These are phyloP conservation scores for Tephrocybe sp. DNA, from an alignment of 768 basidiomycete species.

Conservation along the genomic window DNA sequence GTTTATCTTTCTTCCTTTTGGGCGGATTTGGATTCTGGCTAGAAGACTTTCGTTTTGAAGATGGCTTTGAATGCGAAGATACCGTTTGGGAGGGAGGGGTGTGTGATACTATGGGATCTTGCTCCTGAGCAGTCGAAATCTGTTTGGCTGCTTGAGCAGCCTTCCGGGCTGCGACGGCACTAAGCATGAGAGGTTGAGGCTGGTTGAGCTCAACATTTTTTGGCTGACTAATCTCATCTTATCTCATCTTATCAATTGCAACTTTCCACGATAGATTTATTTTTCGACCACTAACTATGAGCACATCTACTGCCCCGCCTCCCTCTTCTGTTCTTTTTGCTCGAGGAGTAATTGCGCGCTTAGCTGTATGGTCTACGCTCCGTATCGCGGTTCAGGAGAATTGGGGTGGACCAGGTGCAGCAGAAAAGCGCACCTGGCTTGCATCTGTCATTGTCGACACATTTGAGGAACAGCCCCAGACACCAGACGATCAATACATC, in stretches of 20 bases:
- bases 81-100: conserved; percentile 5
- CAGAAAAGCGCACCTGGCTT: conserved; percentile 79
- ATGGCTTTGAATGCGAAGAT: conserved; percentile 19
- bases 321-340: conserved; percentile 71
- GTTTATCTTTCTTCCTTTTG: conserved; percentile 23
- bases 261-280: not conserved
- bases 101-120: conserved; percentile 11
- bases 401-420: conserved; percentile 81
- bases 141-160: conserved; percentile 41
- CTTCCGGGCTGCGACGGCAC: conserved; percentile 71
- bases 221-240: conserved; percentile 5
- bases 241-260: conserved; percentile 20
- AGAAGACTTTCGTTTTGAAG: conserved; percentile 46
- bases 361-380: conserved; percentile 83
- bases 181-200: conserved; percentile 47
- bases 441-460: conserved; percentile 78
- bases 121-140: conserved; percentile 11
- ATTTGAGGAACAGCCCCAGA: conserved; percentile 54
- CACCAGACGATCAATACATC: conserved; percentile 69
- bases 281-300: conserved; percentile 15
- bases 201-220: conserved; percentile 1
- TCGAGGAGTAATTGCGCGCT: conserved; percentile 78
- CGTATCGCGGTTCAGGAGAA: conserved; percentile 79
- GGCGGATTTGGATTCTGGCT: conserved; percentile 16
- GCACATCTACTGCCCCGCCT: conserved; percentile 30